Percentiles rank a stretch among this genome's conserved stretches.
phyloP scores from a whole-genome alignment of 2,329 filamentous ascomycete genomes.

The Phyllosticta citribraziliensis region DNA sequence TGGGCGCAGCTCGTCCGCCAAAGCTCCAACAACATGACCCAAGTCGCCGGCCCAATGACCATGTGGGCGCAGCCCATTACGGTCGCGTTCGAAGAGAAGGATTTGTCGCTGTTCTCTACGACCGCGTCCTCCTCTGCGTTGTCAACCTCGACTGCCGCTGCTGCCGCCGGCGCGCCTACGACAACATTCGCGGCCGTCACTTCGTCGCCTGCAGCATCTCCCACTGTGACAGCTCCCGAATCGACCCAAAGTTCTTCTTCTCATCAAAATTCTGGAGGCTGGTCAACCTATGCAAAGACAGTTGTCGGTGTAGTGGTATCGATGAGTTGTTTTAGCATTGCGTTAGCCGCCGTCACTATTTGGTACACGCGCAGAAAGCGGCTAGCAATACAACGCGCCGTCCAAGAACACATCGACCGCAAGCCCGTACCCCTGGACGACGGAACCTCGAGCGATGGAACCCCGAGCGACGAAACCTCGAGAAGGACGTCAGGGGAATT shows the following conservation, averaged over 20 bases:
- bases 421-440: background rate
- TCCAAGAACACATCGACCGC: no score
- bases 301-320: background rate
- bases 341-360: no score
- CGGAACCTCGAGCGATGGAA: no score
- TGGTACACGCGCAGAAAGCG: no score
- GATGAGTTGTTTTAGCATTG: background rate
- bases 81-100: background rate
- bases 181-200: no score
- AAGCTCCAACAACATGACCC: background rate
- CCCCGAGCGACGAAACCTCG: no score
- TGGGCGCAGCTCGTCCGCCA: background rate
- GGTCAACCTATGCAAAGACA: no score
- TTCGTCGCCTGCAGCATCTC: no score
- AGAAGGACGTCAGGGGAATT: no score
- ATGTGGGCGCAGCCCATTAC: background rate
- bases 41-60: background rate
- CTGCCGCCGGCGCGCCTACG: background rate
- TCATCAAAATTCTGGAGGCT: no score
- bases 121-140: background rate
- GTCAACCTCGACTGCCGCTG: background rate
- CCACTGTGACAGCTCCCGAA: background rate
- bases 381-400: no score
- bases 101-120: background rate
- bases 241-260: background rate